Percentiles rank a stretch among this genome's conserved stretches.
Evolutionary conservation across 257 asterid genomes (phyloP).

Genomic region (Schizonepeta tenuifolia): DNA sequence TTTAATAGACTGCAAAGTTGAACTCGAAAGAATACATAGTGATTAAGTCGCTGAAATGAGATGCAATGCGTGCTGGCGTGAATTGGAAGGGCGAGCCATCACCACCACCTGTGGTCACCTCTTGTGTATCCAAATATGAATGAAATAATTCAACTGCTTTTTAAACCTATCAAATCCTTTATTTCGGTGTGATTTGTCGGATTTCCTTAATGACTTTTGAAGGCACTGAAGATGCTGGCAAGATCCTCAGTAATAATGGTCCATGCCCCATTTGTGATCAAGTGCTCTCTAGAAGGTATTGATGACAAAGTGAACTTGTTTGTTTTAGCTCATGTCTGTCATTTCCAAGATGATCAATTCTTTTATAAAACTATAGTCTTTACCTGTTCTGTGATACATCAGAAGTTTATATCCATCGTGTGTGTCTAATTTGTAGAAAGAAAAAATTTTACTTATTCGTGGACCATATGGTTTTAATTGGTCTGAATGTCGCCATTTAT

Average conservation of each 20-base stretch:
- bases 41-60: slow-evolving; percentile 58
- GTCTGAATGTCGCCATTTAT: slow-evolving; percentile 34
- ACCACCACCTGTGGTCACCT: slow-evolving; percentile 96
- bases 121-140: slow-evolving; percentile 68
- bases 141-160: slow-evolving; percentile 10
- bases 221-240: slow-evolving; percentile 94
- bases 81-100: slow-evolving; percentile 88
- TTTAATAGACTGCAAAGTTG: slow-evolving; percentile 26
- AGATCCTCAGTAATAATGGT: slow-evolving; percentile 82
- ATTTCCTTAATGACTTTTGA: slow-evolving; percentile 56
- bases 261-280: slow-evolving; percentile 98
- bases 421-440: not conserved
- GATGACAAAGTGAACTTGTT: slow-evolving; percentile 6
- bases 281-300: slow-evolving; percentile 93
- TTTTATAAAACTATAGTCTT: too few relatives aligned
- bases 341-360: too few relatives aligned
- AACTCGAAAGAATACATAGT: slow-evolving; percentile 8
- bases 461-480: slow-evolving; percentile 24
- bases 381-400: too few relatives aligned
- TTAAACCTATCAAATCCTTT: slow-evolving; percentile 19
- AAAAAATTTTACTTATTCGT: slow-evolving; percentile 1
- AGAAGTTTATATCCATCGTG: slow-evolving; percentile 4
- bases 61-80: slow-evolving; percentile 98
- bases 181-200: slow-evolving; percentile 28
- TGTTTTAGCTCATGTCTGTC: too few relatives aligned